Base-by-base conservation (phyloP, 2,329 filamentous ascomycete genomes). In the Alternaria hordeiaustralica region DNA sequence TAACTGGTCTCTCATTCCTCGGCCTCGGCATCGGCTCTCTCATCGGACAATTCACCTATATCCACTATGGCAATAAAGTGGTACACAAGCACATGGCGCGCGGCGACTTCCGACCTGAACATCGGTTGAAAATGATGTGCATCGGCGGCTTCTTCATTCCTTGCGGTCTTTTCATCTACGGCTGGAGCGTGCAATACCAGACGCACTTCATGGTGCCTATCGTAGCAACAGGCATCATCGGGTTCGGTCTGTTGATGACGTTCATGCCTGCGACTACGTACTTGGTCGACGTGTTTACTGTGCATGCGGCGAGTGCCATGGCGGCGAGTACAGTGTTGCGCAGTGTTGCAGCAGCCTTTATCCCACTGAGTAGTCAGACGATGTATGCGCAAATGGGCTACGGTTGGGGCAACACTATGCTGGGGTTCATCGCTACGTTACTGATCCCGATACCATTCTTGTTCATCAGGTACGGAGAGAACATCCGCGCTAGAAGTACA, bases 21-120 rank as follows among this genome's bases (percentile, higher is more conserved):
- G 82, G 80, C 1, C 65, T 81, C 6, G 82, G 82, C 4, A 65
- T 83, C 5, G 82, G 82, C 0, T 79, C 75, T 28, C 66, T 83
- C 4, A 55, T 80, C 4, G 80, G 80, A 1, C 78, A 80, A 51
- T 63, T 71, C 18, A 51, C 67, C 0, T 79, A 75, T 51, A 78
- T 75, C 3, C 61, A 70, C 33, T 77, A 61, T 20, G 78, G 78
- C 26, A 79, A 81, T 61, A 72, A 69, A 26, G 74, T 63, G 2
- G 75, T 73, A 3, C 58, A 63, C 6, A 74, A 74, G 55, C 77
- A 79, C 56, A 70, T 79, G 9, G 58, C 49, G 12, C 63, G 59
- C 8, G 78, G 77, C 6, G 75, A 77, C 56, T 80, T 79, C 51
- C 64, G 66, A 4, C 78, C 79, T 3, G 79, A 81, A 44, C 73